These are phyloP conservation scores for Monosporascus sp. DNA, from an alignment of 2,329 filamentous ascomycete species.

Conservation along the genomic window DNA sequence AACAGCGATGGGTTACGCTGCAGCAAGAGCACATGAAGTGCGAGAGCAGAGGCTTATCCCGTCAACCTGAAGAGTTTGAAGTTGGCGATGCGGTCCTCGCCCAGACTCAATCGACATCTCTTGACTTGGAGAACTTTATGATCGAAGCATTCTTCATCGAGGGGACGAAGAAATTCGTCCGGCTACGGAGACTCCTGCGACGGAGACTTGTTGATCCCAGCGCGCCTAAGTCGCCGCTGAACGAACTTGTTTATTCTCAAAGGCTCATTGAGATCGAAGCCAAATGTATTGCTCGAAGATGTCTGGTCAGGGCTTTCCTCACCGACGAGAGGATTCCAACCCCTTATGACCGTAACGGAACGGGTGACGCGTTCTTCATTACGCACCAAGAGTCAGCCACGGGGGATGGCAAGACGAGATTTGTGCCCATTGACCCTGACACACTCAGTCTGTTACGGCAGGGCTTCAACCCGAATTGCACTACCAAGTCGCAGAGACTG, in stretches of 20 bases:
- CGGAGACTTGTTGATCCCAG: constrained; percentile 35
- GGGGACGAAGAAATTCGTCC: constrained; percentile 23
- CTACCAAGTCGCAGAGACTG: constrained; percentile 33
- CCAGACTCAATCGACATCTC: constrained; percentile 20
- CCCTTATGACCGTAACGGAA: constrained; percentile 63
- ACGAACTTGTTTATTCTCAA: constrained; percentile 40
- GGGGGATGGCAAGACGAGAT: constrained; percentile 14
- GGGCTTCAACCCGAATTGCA: constrained; percentile 46
- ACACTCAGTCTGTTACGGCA: constrained; percentile 39
- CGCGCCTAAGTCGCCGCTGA: constrained; percentile 34
- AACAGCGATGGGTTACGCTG: constrained; percentile 59
- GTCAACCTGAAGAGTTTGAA: constrained; percentile 27
- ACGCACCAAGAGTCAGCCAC: constrained; percentile 34
- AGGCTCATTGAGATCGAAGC: constrained; percentile 27
- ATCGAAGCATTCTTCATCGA: constrained; percentile 37
- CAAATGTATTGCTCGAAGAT: constrained; percentile 47
- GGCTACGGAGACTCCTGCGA: constrained; percentile 50
- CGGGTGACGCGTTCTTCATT: constrained; percentile 63
- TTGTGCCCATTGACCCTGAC: constrained; percentile 29
- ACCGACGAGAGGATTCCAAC: constrained; percentile 42
- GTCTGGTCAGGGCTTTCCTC: constrained; percentile 54
- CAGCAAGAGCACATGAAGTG: constrained; percentile 52
- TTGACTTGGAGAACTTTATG: constrained; percentile 55
- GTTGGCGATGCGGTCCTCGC: constrained; percentile 58
- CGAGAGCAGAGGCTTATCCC: constrained; percentile 24